Percentiles rank a stretch among this genome's conserved stretches.
Evolutionary conservation across 2,329 filamentous ascomycete genomes (phyloP).

Genomic region (Westerdykella ornata): DNA sequence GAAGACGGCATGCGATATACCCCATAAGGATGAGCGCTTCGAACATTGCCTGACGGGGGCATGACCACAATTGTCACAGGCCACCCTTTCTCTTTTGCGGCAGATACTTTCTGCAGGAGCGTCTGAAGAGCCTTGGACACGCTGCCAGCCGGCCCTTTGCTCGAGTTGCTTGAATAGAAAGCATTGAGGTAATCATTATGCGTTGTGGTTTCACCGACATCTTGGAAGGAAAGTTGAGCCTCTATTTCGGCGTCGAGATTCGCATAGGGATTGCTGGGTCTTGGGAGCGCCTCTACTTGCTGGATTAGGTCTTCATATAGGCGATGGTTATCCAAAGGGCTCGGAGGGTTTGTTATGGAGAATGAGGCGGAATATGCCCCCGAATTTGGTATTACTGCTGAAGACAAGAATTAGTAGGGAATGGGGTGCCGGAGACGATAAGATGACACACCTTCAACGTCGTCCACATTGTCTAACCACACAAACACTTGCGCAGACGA

Average conservation of each 20-base stretch:
- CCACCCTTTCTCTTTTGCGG: slow-evolving; percentile 9
- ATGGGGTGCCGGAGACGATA: neutral
- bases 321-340: slow-evolving; percentile 29
- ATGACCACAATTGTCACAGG: slow-evolving; percentile 36
- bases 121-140: neutral
- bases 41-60: slow-evolving; percentile 24
- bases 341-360: slow-evolving; percentile 29
- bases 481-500: slow-evolving; percentile 30
- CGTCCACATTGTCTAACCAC: slow-evolving; percentile 38
- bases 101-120: neutral
- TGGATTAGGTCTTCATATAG: slow-evolving; percentile 32
- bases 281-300: slow-evolving; percentile 31
- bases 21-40: slow-evolving; percentile 34
- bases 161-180: too few relatives aligned
- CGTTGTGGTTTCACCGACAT: slow-evolving; percentile 13
- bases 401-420: slow-evolving; percentile 11
- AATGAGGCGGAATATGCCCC: slow-evolving; percentile 18
- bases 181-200: slow-evolving; percentile 19
- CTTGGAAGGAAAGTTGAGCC: slow-evolving; percentile 15
- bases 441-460: slow-evolving; percentile 31
- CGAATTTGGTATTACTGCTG: slow-evolving; percentile 22
- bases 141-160: neutral
- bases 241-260: slow-evolving; percentile 23
- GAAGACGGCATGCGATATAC: slow-evolving; percentile 24
- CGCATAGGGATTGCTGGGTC: slow-evolving; percentile 19